Conservation (phyloP, 2,329 filamentous ascomycete genomes). For the Beauveria sp. region DNA sequence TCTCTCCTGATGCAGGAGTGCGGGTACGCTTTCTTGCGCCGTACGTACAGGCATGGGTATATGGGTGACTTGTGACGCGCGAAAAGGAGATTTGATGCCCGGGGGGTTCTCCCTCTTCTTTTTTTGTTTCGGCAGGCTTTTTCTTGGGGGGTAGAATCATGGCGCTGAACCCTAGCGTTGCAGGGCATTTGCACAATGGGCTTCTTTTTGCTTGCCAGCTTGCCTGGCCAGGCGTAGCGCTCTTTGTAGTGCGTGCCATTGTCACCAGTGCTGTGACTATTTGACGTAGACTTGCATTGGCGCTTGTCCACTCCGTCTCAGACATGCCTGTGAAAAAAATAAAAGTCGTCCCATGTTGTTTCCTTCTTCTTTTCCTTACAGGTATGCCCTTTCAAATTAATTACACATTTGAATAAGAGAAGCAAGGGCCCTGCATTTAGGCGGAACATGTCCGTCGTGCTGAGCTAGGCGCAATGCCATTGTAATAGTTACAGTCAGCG, state of each 20-base stretch:
- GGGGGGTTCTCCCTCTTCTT: background rate
- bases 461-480: background rate
- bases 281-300: background rate
- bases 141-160: background rate
- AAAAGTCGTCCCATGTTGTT: background rate
- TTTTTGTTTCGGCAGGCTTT: background rate
- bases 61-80: background rate
- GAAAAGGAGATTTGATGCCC: conserved; percentile 3
- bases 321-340: background rate
- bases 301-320: background rate
- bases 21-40: background rate
- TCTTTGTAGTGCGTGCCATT: background rate
- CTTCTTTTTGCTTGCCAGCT: background rate
- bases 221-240: background rate
- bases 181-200: background rate
- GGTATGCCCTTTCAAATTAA: conserved; percentile 7
- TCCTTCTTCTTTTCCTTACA: background rate
- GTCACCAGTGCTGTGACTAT: background rate
- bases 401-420: background rate
- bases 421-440: background rate
- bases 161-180: conserved; percentile 3
- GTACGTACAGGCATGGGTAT: background rate
- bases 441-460: background rate
- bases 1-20: conserved; percentile 1
- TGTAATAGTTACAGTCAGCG: background rate